phyloP scores from a whole-genome alignment of 2,329 filamentous ascomycete species.

The Metarhizium sp. region DNA sequence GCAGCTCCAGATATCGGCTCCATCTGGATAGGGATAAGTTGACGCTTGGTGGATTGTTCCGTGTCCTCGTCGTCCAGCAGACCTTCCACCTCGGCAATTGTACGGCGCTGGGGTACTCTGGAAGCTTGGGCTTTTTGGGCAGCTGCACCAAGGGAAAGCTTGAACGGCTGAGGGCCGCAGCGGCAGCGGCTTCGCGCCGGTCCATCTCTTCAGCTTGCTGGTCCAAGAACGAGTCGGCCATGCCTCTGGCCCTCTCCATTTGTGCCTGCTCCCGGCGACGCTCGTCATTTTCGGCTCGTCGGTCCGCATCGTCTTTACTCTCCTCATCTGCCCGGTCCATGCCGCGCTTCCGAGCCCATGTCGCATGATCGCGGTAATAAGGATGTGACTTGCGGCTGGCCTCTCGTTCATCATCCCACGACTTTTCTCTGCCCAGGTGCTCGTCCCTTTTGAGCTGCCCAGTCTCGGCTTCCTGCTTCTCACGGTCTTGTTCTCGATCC shows the following conservation, averaged over 20 bases:
- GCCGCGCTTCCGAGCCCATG: conserved; percentile 76
- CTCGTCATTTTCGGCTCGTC: conserved; percentile 69
- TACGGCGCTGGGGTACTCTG: conserved; percentile 55
- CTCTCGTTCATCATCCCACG: conserved; percentile 91
- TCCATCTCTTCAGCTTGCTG: conserved; percentile 72
- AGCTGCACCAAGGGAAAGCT: conserved; percentile 82
- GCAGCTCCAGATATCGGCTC: conserved; percentile 54
- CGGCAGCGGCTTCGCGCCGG: conserved; percentile 28
- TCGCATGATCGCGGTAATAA: conserved; percentile 80
- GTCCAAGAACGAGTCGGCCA: conserved; percentile 87
- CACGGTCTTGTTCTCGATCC: conserved; percentile 73
- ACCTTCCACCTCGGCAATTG: conserved; percentile 87
- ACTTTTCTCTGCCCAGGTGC: conserved; percentile 51
- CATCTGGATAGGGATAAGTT: conserved; percentile 75
- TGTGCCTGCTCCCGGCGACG: conserved; percentile 58
- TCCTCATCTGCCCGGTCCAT: conserved; percentile 65
- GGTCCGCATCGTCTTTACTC: conserved; percentile 72
- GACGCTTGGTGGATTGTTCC: conserved; percentile 58
- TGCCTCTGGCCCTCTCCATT: conserved; percentile 67
- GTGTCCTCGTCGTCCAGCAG: conserved; percentile 93
- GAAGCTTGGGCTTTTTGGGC: conserved; percentile 61
- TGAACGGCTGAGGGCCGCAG: conserved; percentile 66
- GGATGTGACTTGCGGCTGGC: conserved; percentile 59
- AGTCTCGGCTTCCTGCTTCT: conserved; percentile 63
- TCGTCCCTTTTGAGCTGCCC: conserved; percentile 58